These are phyloP conservation scores for Leishmania mexicana DNA, from an alignment of 208 protist genomes.

Conservation along the genomic window DNA sequence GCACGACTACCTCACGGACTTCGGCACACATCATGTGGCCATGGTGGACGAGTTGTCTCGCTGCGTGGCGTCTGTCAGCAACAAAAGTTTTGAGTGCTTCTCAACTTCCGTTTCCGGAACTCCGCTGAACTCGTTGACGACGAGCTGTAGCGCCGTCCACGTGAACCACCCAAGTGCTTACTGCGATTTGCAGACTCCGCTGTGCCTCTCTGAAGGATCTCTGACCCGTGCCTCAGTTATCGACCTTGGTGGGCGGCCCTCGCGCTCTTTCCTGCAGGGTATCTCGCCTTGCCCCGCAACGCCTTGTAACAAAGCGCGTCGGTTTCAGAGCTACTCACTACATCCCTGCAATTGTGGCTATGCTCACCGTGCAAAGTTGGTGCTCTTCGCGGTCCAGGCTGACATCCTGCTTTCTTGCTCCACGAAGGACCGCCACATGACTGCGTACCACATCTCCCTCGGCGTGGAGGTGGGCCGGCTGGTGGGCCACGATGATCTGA, in stretches of 20 bases:
- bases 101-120: slow-evolving; percentile 1
- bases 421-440: slow-evolving; percentile 18
- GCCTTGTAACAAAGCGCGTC: not conserved
- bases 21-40: slow-evolving; percentile 20
- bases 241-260: not conserved
- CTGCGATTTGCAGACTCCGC: not conserved
- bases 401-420: slow-evolving; percentile 34
- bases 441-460: slow-evolving; percentile 27
- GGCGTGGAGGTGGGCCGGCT: slow-evolving; percentile 23
- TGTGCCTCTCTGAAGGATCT: slow-evolving; percentile 1
- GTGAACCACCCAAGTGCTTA: slow-evolving; percentile 10
- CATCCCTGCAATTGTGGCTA: slow-evolving; percentile 20
- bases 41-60: slow-evolving; percentile 35
- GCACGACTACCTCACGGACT: slow-evolving; percentile 24
- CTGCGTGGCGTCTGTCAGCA: not conserved
- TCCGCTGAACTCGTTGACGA: slow-evolving; percentile 17
- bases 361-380: slow-evolving; percentile 20
- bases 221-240: not conserved
- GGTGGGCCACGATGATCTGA: slow-evolving; percentile 26
- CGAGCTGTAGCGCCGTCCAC: slow-evolving; percentile 15
- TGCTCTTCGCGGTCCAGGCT: slow-evolving; percentile 15
- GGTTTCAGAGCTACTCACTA: slow-evolving; percentile 13
- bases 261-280: not conserved
- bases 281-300: not conserved
- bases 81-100: not conserved